Evolutionary conservation across 257 asterid genomes (phyloP).

Genomic region (Petrea volubilis): DNA sequence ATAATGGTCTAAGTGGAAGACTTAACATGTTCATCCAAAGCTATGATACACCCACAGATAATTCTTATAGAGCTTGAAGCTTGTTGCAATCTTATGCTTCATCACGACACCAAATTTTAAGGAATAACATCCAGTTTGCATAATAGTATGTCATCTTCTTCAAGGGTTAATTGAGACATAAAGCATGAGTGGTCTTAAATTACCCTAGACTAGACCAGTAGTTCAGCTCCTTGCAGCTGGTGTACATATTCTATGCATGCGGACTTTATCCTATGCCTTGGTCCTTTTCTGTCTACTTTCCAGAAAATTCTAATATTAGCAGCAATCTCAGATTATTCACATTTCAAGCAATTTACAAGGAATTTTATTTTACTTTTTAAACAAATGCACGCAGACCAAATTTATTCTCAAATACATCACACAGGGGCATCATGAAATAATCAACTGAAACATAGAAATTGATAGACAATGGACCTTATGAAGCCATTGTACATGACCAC

Average conservation of each 20-base stretch:
- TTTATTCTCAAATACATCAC: not conserved
- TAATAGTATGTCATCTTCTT: not conserved
- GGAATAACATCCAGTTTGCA: not conserved
- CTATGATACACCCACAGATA: not conserved
- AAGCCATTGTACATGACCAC: not conserved
- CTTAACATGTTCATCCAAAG: constrained; percentile 7
- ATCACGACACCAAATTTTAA: not conserved
- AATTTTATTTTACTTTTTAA: not conserved
- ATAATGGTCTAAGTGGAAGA: constrained; percentile 5
- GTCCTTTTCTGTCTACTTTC: not conserved
- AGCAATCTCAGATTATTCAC: not conserved
- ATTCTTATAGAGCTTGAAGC: not conserved
- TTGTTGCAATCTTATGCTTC: constrained; percentile 8
- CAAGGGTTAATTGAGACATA: constrained; percentile 3
- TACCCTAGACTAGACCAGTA: not conserved
- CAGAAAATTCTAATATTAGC: constrained; percentile 1
- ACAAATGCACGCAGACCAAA: not conserved
- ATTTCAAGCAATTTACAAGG: not conserved
- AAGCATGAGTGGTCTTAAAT: not conserved
- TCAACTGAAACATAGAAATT: not conserved
- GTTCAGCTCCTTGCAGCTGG: not conserved
- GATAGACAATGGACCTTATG: not conserved
- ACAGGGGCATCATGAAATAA: constrained; percentile 4
- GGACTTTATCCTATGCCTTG: not conserved
- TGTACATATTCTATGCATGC: constrained; percentile 7